A percentile compares a stretch with the other conserved stretches of the same genome.
phyloP scores from a whole-genome alignment of 2,329 filamentous ascomycete genomes.

The Fusarium ambrosium region DNA sequence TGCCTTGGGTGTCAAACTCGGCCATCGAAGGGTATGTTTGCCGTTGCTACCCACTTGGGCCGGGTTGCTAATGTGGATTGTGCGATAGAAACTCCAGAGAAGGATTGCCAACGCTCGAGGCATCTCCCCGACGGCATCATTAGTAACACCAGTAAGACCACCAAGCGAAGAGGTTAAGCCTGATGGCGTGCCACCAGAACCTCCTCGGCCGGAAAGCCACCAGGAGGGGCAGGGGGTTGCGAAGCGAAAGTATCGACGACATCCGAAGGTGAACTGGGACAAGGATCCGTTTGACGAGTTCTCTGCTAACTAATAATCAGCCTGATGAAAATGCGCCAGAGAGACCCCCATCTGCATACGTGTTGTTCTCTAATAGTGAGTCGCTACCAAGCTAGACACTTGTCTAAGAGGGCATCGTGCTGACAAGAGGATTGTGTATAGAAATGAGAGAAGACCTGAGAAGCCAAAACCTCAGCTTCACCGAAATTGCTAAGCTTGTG shows the following conservation, averaged over 20 bases:
- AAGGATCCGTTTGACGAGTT: neutral
- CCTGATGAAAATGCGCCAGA: constrained; percentile 85
- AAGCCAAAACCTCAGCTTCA: constrained; percentile 82
- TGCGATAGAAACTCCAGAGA: constrained; percentile 79
- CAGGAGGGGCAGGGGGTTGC: constrained; percentile 60
- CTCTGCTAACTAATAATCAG: constrained; percentile 53
- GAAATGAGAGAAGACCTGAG: constrained; percentile 84
- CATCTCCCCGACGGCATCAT: constrained; percentile 65
- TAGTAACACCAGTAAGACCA: constrained; percentile 64
- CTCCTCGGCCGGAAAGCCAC: constrained; percentile 61
- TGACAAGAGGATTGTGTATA: constrained; percentile 48
- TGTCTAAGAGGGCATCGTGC: neutral
- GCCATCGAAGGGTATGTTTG: constrained; percentile 78
- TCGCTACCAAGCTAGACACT: constrained; percentile 27
- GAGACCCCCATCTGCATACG: constrained; percentile 84
- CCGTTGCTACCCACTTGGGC: neutral
- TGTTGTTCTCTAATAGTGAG: constrained; percentile 87
- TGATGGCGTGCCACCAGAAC: constrained; percentile 66
- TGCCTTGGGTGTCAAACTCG: constrained; percentile 81
- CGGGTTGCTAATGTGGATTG: constrained; percentile 7
- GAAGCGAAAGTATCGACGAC: constrained; percentile 83
- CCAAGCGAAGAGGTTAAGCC: constrained; percentile 67
- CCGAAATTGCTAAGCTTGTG: constrained; percentile 85
- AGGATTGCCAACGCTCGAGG: constrained; percentile 82
- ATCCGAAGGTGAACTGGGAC: constrained; percentile 74